phyloP scores from a whole-genome alignment of 106 monocot genomes.

The Chionographis japonica region DNA sequence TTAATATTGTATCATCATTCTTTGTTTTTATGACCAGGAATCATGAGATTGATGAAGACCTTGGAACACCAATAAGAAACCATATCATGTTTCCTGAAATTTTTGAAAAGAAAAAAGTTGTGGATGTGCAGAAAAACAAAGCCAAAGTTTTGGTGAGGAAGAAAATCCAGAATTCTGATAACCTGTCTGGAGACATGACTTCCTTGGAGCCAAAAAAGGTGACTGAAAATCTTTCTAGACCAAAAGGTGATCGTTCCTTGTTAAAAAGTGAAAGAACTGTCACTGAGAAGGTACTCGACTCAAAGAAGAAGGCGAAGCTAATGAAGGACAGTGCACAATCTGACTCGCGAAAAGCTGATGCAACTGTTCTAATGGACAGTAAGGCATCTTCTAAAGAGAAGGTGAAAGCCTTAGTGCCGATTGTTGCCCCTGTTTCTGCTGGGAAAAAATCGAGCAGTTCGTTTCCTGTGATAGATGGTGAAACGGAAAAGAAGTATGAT shows the following conservation, averaged over 20 bases:
- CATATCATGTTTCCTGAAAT: constrained; percentile 55
- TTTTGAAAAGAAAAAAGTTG: constrained; percentile 19
- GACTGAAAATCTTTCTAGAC: neutral
- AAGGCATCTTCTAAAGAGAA: constrained; percentile 5
- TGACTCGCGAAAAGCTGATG: neutral
- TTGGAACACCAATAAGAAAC: constrained; percentile 63
- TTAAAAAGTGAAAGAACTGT: neutral
- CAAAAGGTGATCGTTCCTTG: neutral
- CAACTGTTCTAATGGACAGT: neutral
- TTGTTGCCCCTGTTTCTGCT: neutral
- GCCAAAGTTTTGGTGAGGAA: constrained; percentile 18
- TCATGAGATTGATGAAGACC: constrained; percentile 48
- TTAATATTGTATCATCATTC: neutral
- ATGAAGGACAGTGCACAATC: neutral
- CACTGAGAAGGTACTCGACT: neutral
- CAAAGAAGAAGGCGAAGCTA: neutral
- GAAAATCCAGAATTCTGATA: constrained; percentile 5
- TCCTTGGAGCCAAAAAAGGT: neutral
- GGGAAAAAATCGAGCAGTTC: neutral
- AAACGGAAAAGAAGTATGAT: constrained; percentile 34
- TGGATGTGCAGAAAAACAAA: constrained; percentile 13
- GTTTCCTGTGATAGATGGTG: constrained; percentile 18
- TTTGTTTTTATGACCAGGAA: constrained; percentile 28
- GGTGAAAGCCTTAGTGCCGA: neutral
- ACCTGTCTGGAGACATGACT: neutral